Base-by-base conservation (phyloP, 805 yeast species). In the Nakazawaea siamensis region DNA sequence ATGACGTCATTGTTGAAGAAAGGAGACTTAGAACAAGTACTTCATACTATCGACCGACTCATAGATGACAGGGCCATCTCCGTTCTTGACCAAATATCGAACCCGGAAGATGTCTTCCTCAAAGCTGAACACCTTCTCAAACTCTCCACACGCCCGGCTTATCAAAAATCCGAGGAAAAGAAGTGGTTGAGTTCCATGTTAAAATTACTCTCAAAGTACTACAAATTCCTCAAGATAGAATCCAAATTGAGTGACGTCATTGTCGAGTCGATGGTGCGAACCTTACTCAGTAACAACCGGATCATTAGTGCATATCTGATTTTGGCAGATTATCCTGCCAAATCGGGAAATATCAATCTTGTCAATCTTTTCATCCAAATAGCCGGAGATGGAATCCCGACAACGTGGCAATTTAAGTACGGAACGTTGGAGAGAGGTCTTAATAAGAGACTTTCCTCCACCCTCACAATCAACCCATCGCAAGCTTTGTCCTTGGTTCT, bases 331-430 rank as follows among this genome's bases (percentile, higher is more conserved):
- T 31, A 18, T 19, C 35, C 31, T 5, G 15, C 12, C 17, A 16
- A 21, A 8, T 15, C 17, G 8, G 24, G 19, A 8, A 27, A 19
- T 10, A 24, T 33, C 11, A 26, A 28, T 12, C 29, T 37, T 16
- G 10, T 33, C 7, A 37, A 37, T 26, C 23, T 28, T 10, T 51
- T 52, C 31, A 32, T 57, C 23, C 40, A 43, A 19, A 31, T 54
- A 5, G 38, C 50, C 6, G 47, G 55, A 9, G 38, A 44, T 13
- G 49, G 54, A 1, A 41, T 40, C 23, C 46, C 46, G 4, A 36
- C 42, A 18, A 42, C 44, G 4, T 56, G 60, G 59, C 31, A 27
- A 5, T 29, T 56, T 21, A 29, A 47, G 10, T 44, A 42, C 15
- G 39, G 39, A 4, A 41, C 43, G 5, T 37, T 44, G 8, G 38